These are phyloP conservation scores for Candida ascalaphidarum DNA, from an alignment of 805 yeast species.

Conservation along the genomic window DNA sequence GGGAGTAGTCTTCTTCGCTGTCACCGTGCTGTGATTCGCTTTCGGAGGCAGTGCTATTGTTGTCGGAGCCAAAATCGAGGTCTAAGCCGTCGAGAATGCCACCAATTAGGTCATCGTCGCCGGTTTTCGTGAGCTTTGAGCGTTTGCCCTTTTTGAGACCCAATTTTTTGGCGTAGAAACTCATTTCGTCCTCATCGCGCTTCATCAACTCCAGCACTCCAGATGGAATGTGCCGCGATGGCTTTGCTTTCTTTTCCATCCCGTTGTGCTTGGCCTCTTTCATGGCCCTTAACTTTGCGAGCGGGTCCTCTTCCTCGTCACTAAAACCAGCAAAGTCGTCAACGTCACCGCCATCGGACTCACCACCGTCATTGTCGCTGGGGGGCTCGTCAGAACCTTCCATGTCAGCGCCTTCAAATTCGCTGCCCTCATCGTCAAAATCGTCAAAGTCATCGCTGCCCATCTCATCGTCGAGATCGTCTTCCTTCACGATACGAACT, in stretches of 20 bases:
- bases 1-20: constrained; percentile 8
- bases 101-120: constrained; percentile 70
- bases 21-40: constrained; percentile 4
- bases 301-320: constrained; percentile 13
- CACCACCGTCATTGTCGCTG: constrained; percentile 6
- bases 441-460: constrained; percentile 1
- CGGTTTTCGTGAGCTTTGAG: constrained; percentile 35
- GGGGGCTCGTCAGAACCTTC: too few species aligned
- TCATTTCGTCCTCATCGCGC: constrained; percentile 71
- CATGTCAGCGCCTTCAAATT: constrained; percentile 30
- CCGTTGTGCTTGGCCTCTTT: constrained; percentile 7
- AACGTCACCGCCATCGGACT: constrained; percentile 2
- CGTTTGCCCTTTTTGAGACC: constrained; percentile 54
- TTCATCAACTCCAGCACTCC: constrained; percentile 41
- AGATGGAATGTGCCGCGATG: constrained; percentile 17
- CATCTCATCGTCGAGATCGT: not conserved
- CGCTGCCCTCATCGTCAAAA: constrained; percentile 2
- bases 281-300: constrained; percentile 15
- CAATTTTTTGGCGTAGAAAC: constrained; percentile 73
- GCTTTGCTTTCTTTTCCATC: constrained; percentile 5
- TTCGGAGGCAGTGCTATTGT: too few species aligned
- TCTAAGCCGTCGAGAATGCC: constrained; percentile 78
- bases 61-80: constrained; percentile 33
- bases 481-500: constrained; percentile 4
- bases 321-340: constrained; percentile 4